These are phyloP conservation scores for Amauroascus niger DNA, from an alignment of 2,329 filamentous ascomycete species.

Conservation along the genomic window DNA sequence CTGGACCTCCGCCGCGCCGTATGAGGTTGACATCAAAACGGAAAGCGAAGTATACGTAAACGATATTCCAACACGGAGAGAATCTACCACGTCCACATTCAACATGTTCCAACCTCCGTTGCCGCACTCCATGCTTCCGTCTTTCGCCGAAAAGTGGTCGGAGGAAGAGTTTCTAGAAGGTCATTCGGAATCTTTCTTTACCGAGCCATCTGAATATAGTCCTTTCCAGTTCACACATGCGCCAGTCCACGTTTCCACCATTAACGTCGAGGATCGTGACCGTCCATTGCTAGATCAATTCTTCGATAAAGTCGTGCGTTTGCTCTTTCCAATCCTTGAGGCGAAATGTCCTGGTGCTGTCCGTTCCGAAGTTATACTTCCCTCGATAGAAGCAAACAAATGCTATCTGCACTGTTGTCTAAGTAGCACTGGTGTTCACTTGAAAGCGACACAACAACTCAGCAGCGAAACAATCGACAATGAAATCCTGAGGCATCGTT, in stretches of 20 bases:
- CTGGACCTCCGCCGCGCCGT: slow-evolving; percentile 57
- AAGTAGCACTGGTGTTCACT: slow-evolving; percentile 83
- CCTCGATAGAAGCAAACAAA: slow-evolving; percentile 81
- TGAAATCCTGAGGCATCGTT: slow-evolving; percentile 83
- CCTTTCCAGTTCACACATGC: slow-evolving; percentile 75
- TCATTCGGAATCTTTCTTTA: slow-evolving; percentile 53
- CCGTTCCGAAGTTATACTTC: slow-evolving; percentile 71
- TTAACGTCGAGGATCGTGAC: slow-evolving; percentile 75
- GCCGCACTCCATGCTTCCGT: slow-evolving; percentile 55
- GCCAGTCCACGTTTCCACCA: slow-evolving; percentile 40
- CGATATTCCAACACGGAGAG: slow-evolving; percentile 71
- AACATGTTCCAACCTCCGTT: slow-evolving; percentile 80
- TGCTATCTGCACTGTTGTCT: slow-evolving; percentile 92
- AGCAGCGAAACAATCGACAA: slow-evolving; percentile 67
- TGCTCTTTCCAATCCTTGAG: slow-evolving; percentile 87
- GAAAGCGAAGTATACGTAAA: slow-evolving; percentile 91
- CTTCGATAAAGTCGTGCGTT: slow-evolving; percentile 72
- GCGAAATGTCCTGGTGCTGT: slow-evolving; percentile 77
- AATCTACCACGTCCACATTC: slow-evolving; percentile 85
- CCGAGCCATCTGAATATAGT: slow-evolving; percentile 61
- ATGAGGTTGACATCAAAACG: slow-evolving; percentile 92
- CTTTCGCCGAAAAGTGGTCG: slow-evolving; percentile 59
- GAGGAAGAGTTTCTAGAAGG: slow-evolving; percentile 57
- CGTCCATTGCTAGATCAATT: slow-evolving; percentile 84
- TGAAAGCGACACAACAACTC: slow-evolving; percentile 61